Percentiles rank a stretch among this genome's conserved stretches.
Conservation (phyloP, 345 rosid genomes). For the Barbarea vulgaris region DNA sequence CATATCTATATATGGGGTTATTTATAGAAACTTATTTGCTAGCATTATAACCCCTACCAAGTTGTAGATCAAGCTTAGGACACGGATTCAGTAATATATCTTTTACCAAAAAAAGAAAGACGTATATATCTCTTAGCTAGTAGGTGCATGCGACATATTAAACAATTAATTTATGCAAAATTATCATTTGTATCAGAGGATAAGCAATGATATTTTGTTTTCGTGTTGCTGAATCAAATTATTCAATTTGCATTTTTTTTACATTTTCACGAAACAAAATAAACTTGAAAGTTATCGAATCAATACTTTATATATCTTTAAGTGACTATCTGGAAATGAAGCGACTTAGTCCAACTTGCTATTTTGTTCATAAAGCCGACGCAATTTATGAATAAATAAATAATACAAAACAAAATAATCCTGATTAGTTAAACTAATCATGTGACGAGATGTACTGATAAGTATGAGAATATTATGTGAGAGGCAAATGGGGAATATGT, state of each 20-base stretch:
- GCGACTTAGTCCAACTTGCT: conserved; percentile 6
- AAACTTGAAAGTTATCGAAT: neutral
- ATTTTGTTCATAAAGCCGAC: neutral
- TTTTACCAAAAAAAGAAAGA: neutral
- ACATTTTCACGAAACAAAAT: neutral
- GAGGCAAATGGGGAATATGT: conserved; percentile 11
- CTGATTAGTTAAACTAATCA: neutral
- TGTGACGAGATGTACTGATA: conserved; percentile 1
- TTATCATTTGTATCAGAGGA: neutral
- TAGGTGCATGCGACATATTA: neutral
- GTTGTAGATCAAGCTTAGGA: neutral
- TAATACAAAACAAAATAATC: neutral
- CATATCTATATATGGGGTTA: neutral
- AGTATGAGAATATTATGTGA: neutral
- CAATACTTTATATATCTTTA: neutral
- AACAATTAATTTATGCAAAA: neutral
- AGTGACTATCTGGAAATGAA: neutral
- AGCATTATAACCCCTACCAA: too few species aligned
- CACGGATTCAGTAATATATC: neutral
- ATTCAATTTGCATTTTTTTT: too few species aligned
- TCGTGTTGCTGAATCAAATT: neutral
- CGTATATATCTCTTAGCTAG: neutral
- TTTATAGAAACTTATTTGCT: neutral
- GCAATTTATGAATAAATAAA: neutral
- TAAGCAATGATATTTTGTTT: neutral